phyloP scores from a whole-genome alignment of 78 protist genomes.

The Dictyostelium purpureum region DNA sequence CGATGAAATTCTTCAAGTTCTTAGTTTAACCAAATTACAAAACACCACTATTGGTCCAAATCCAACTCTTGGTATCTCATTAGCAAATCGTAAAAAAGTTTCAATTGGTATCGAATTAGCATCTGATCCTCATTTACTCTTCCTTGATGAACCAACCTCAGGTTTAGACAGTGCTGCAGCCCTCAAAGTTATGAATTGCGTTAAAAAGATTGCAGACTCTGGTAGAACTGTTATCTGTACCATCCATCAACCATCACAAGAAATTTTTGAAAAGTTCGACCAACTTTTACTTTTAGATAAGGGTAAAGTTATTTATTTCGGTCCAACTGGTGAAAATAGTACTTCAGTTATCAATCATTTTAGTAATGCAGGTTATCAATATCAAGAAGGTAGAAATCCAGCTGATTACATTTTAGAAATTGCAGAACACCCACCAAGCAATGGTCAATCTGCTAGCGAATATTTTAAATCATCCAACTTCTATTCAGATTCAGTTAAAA shows the following conservation, averaged over 20 bases:
- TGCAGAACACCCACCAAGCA: slow-evolving; percentile 19
- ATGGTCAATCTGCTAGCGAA: neutral
- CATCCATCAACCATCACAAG: slow-evolving; percentile 82
- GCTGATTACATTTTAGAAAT: slow-evolving; percentile 59
- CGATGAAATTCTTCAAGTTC: slow-evolving; percentile 29
- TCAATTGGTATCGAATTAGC: slow-evolving; percentile 82
- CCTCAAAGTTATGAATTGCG: slow-evolving; percentile 47
- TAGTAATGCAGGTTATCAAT: slow-evolving; percentile 15
- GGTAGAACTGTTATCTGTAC: slow-evolving; percentile 68
- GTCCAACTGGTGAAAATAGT: slow-evolving; percentile 35
- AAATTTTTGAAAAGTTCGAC: slow-evolving; percentile 75
- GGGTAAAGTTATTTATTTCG: slow-evolving; percentile 62
- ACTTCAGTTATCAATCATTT: slow-evolving; percentile 22
- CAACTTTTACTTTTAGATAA: slow-evolving; percentile 51
- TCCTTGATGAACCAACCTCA: slow-evolving; percentile 84
- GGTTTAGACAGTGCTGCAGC: slow-evolving; percentile 84
- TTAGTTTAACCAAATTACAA: neutral
- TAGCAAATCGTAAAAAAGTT: slow-evolving; percentile 85
- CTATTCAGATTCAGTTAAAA: neutral
- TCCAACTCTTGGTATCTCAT: slow-evolving; percentile 80
- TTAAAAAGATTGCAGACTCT: slow-evolving; percentile 37
- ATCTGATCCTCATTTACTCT: slow-evolving; percentile 77
- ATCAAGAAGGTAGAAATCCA: slow-evolving; percentile 54
- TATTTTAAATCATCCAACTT: neutral
- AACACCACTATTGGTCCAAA: slow-evolving; percentile 56